A percentile compares a stretch with the other conserved stretches of the same genome.
Evolutionary conservation across 805 yeast genomes (phyloP).

Genomic region (Zygoascus tannicola): DNA sequence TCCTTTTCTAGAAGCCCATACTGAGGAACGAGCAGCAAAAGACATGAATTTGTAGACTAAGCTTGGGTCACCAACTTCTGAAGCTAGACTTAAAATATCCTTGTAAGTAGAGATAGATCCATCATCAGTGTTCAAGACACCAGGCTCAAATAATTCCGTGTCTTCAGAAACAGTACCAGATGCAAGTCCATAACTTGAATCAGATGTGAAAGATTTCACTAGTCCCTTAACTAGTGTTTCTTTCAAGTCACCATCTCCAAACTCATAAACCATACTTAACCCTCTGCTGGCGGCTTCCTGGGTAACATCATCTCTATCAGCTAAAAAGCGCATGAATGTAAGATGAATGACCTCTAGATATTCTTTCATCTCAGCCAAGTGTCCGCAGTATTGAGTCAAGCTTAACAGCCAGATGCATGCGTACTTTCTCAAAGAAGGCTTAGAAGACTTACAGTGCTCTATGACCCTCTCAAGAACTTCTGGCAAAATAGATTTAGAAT

Average conservation of each 20-base stretch:
- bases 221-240: constrained; percentile 67
- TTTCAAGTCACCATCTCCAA: constrained; percentile 57
- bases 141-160: constrained; percentile 79
- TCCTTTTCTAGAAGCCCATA: constrained; percentile 92
- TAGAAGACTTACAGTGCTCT: constrained; percentile 47
- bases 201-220: constrained; percentile 68
- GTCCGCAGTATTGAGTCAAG: constrained; percentile 63
- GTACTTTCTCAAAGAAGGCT: constrained; percentile 65
- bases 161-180: constrained; percentile 69
- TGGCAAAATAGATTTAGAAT: constrained; percentile 8
- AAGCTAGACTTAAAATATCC: constrained; percentile 78
- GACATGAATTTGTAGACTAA: constrained; percentile 92
- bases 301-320: constrained; percentile 75
- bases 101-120: constrained; percentile 86
- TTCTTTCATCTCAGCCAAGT: constrained; percentile 31
- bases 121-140: constrained; percentile 67
- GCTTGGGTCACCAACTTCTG: constrained; percentile 93
- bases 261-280: constrained; percentile 67
- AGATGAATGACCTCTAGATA: constrained; percentile 56
- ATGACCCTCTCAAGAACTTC: constrained; percentile 43
- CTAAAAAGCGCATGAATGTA: constrained; percentile 66
- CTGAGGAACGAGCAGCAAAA: constrained; percentile 71
- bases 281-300: constrained; percentile 93
- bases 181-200: constrained; percentile 37
- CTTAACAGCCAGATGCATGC: constrained; percentile 83